Percentiles rank a stretch among this genome's conserved stretches.
These are phyloP conservation scores for Choricystis sp. DNA, from an alignment of 139 green algal genomes.

Conservation along the genomic window DNA sequence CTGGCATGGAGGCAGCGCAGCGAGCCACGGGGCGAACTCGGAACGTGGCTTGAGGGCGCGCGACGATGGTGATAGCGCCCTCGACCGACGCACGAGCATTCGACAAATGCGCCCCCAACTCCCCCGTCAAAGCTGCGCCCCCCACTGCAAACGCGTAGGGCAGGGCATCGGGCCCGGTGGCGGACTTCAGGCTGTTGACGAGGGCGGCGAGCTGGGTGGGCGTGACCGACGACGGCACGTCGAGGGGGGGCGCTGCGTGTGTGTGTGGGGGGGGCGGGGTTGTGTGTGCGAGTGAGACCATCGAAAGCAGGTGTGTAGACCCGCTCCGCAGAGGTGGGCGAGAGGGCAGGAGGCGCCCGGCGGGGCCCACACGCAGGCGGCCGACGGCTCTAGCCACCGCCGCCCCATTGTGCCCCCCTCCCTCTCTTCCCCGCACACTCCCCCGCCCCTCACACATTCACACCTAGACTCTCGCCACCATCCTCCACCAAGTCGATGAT, in stretches of 20 bases:
- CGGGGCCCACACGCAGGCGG: too few relatives aligned
- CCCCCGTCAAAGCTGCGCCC: conserved; percentile 49
- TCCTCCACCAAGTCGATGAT: conserved; percentile 65
- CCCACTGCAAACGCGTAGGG: conserved; percentile 89
- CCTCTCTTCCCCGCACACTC: not conserved
- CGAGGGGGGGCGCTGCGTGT: conserved; percentile 65
- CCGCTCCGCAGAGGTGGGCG: not conserved
- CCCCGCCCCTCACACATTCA: not conserved
- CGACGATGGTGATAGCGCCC: conserved; percentile 65
- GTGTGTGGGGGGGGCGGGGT: not conserved
- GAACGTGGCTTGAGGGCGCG: conserved; percentile 89
- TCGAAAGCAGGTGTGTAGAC: not conserved
- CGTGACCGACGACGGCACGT: conserved; percentile 67
- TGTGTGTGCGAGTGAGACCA: not conserved
- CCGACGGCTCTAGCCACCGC: too few relatives aligned
- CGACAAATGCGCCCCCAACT: conserved; percentile 52
- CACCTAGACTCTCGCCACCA: conserved; percentile 45
- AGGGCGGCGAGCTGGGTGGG: conserved; percentile 70
- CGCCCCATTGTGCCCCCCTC: too few relatives aligned
- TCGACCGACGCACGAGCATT: conserved; percentile 67
- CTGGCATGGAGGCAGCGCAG: conserved; percentile 77
- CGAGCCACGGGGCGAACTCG: conserved; percentile 75
- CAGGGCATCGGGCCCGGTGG: conserved; percentile 24
- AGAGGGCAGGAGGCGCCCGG: too few relatives aligned
- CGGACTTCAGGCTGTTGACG: conserved; percentile 64